A percentile compares a stretch with the other conserved stretches of the same genome.
Conservation (phyloP, 2,329 filamentous ascomycete genomes). For the Ceratocystis lukuohia region DNA sequence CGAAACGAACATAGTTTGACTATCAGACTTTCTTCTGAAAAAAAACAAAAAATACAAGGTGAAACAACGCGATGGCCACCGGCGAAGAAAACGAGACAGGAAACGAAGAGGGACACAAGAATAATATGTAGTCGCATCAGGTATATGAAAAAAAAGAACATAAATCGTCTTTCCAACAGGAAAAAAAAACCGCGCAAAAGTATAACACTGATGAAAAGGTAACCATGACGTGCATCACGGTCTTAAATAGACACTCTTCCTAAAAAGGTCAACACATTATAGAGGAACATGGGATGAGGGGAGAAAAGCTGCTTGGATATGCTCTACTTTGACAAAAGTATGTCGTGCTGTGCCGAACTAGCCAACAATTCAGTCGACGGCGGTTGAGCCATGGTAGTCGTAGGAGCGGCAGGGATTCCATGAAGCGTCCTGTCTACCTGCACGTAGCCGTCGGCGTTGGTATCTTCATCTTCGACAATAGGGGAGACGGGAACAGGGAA, state of each 20-base stretch:
- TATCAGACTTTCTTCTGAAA: neutral
- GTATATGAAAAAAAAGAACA: neutral
- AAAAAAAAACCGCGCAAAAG: neutral
- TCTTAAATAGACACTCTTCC: no score
- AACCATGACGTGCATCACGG: no score
- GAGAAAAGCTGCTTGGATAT: neutral
- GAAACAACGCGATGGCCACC: neutral
- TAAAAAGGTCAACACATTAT: neutral
- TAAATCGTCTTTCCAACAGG: neutral
- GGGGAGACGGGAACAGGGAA: neutral
- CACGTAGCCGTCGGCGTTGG: neutral
- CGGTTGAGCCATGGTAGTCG: no score
- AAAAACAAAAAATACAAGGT: neutral
- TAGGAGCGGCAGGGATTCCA: no score
- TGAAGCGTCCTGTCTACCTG: neutral
- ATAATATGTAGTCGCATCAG: neutral
- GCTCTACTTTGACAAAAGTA: neutral
- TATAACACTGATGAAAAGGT: neutral
- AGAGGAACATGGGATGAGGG: neutral
- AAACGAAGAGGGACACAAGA: neutral
- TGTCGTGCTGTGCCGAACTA: neutral
- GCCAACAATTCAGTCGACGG: no score
- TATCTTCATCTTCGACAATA: neutral
- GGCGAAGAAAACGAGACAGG: neutral
- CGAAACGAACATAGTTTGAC: neutral